Evolutionary conservation across 495 filamentous ascomycete species (phyloP), one percentile per base, ranked within the genome.

Genomic region (Aspergillus wentii): DNA sequence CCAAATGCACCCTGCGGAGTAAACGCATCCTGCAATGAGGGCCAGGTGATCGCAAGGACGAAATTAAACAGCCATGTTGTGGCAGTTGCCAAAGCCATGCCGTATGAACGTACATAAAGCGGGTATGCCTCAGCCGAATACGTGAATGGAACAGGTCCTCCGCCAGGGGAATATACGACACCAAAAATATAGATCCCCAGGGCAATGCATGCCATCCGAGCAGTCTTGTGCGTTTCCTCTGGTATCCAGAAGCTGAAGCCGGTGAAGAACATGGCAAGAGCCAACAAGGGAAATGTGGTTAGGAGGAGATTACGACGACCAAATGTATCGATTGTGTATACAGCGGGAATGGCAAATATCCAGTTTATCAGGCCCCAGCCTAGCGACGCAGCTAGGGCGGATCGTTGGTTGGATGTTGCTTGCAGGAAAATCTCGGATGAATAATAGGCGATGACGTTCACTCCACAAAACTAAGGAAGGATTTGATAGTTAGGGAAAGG

Each of bases 271-370:
- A 83, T 65, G 16, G 64, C 75, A 45, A 78, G 64, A 2, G 71
- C 65, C 46, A 84, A 71, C 41, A 78, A 73, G 1, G 80, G 80
- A 49, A 83, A 79, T 0, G 81, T 82, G 44, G 79, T 75, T 1
- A 83, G 63, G 4, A 84, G 64, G n/a, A 85, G 56, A 17, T 73
- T 69, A 5, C 80, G 74, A 6, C 79, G 69, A 3, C 79, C 79
- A 49, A 72, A 82, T 3, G 77, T 83, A 49, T 82, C 78, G 33
- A 82, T 83, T 0, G 80, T 82, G 55, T 77, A 81, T 36, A 86
- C 64, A 3, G 84, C 81, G 5, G 83, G 84, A 17, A 74, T 61
- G 3, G 81, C 76, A 38, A 81, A 83, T 22, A 84, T 51, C 59
- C 80, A 81, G 47, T 83, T 82, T 17, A 83, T 49, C 28, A 79